Evolutionary conservation across 108 stramenopile species (phyloP).

Genomic region (Fragilaria radians): DNA sequence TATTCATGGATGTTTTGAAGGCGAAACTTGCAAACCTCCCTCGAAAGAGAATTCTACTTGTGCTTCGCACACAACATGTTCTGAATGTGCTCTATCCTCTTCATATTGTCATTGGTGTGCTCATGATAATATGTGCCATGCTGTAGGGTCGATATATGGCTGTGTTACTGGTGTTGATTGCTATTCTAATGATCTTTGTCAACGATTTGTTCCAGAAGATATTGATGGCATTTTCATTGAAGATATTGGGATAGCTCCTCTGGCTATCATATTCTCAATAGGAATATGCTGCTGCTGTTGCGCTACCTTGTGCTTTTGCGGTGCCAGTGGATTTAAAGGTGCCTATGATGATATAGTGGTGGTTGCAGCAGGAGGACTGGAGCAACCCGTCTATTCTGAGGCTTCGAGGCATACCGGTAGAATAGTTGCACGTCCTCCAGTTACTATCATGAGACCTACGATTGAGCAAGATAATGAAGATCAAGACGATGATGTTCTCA

Average conservation of each 20-base stretch:
- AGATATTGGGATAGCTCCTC: conserved; percentile 32
- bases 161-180: conserved; percentile 77
- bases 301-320: conserved; percentile 44
- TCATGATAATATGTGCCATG: conserved; percentile 77
- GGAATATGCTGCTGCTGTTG: conserved; percentile 42
- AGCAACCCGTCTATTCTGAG: background rate
- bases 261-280: conserved; percentile 25
- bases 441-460: background rate
- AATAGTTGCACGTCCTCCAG: background rate
- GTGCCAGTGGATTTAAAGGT: conserved; percentile 34
- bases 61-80: conserved; percentile 53
- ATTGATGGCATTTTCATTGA: conserved; percentile 23
- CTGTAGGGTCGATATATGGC: conserved; percentile 71
- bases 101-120: conserved; percentile 75
- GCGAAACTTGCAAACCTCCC: conserved; percentile 17
- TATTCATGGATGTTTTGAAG: conserved; percentile 37
- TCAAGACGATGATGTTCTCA: conserved; percentile 13
- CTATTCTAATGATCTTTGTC: conserved; percentile 80
- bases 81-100: conserved; percentile 47
- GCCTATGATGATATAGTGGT: conserved; percentile 57
- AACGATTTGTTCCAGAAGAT: conserved; percentile 51
- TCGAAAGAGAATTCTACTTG: conserved; percentile 31
- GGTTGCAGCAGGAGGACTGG: background rate
- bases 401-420: conserved; percentile 8
- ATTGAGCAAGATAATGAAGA: conserved; percentile 14